Conservation (phyloP, 2,329 filamentous ascomycete species). For the Dothideomycetes sp. region DNA sequence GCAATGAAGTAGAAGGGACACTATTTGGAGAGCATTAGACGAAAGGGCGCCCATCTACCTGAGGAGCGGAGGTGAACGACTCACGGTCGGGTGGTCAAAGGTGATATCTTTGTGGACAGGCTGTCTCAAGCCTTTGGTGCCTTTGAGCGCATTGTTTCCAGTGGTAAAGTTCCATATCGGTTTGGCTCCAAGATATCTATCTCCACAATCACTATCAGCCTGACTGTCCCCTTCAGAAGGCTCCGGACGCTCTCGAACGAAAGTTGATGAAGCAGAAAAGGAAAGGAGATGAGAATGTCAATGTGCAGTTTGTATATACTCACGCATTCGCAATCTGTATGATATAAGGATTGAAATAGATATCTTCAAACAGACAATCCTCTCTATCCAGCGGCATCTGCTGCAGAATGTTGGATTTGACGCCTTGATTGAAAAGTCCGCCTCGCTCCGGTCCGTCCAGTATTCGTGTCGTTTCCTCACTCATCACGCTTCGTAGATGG, state of each 20-base stretch:
- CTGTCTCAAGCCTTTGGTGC: conserved; percentile 30
- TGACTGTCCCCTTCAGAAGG: no score
- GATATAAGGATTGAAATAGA: conserved; percentile 32
- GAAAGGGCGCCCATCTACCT: neutral
- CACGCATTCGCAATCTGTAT: conserved; percentile 28
- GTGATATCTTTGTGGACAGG: conserved; percentile 50
- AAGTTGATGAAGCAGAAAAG: no score
- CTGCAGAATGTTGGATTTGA: conserved; percentile 30
- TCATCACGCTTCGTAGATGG: conserved; percentile 24
- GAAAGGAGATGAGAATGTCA: no score
- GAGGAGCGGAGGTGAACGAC: neutral
- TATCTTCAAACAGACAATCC: conserved; percentile 24
- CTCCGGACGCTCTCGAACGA: no score
- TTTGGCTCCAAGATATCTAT: conserved; percentile 26
- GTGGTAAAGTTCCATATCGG: conserved; percentile 32
- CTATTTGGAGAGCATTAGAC: neutral
- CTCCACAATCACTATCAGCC: neutral
- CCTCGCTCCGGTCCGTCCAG: conserved; percentile 17
- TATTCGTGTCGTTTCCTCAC: conserved; percentile 22
- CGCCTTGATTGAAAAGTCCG: conserved; percentile 23
- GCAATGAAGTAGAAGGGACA: conserved; percentile 45
- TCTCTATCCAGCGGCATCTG: conserved; percentile 23
- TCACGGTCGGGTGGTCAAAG: conserved; percentile 39
- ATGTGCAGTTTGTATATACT: no score
- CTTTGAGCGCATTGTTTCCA: conserved; percentile 28